Evolutionary conservation across 768 basidiomycete species (phyloP).

Genomic region (Mycena floridula): DNA sequence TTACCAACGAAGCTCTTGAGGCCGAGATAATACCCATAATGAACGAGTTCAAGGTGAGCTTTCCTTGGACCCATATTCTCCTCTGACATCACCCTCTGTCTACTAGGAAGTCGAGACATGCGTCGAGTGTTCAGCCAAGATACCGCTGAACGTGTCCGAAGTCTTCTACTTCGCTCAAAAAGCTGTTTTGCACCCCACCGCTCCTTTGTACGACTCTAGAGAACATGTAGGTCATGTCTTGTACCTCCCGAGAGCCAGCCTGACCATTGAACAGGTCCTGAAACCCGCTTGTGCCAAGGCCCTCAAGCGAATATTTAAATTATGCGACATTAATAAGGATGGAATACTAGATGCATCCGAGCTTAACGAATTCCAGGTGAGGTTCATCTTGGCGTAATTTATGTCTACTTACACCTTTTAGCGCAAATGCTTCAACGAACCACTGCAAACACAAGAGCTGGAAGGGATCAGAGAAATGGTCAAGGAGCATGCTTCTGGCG

Average conservation of each 20-base stretch:
- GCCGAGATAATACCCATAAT: slow-evolving; percentile 96
- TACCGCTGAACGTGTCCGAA: slow-evolving; percentile 89
- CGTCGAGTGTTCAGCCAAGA: slow-evolving; percentile 92
- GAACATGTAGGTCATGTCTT: slow-evolving; percentile 67
- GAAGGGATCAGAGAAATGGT: slow-evolving; percentile 97
- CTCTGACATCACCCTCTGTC: no score
- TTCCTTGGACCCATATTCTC: not conserved
- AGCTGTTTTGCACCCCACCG: slow-evolving; percentile 94
- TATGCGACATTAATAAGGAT: slow-evolving; percentile 94
- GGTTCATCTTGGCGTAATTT: slow-evolving; percentile 10
- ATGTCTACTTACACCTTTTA: slow-evolving; percentile 21
- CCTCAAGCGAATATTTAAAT: slow-evolving; percentile 89
- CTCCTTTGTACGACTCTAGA: slow-evolving; percentile 92
- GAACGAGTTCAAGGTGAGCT: slow-evolving; percentile 91
- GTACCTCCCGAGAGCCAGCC: slow-evolving; percentile 5
- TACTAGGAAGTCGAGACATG: slow-evolving; percentile 95
- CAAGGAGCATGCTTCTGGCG: slow-evolving; percentile 66
- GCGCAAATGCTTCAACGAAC: slow-evolving; percentile 94
- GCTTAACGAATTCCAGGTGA: slow-evolving; percentile 94
- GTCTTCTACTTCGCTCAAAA: slow-evolving; percentile 99
- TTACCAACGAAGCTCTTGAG: slow-evolving; percentile 90
- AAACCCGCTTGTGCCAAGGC: slow-evolving; percentile 91
- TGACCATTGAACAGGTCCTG: slow-evolving; percentile 50
- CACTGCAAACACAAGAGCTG: slow-evolving; percentile 86
- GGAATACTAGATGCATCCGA: slow-evolving; percentile 85